Evolutionary conservation across 2,329 filamentous ascomycete genomes (phyloP).

Genomic region (Sclerotinia spermophila): DNA sequence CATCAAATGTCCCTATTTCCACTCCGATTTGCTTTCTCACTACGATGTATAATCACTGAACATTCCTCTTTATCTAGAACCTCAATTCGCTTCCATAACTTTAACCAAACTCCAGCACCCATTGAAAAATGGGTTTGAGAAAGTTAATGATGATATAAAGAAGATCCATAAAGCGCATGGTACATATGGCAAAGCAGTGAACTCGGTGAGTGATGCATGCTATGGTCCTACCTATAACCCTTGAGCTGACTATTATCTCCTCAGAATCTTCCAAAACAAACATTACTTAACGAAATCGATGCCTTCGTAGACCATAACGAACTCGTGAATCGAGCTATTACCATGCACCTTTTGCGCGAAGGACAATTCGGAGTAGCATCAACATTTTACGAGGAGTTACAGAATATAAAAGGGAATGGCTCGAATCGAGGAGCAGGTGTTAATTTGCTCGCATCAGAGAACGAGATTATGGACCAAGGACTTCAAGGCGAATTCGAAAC

Average conservation of each 20-base stretch:
- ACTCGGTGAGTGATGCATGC: constrained; percentile 56
- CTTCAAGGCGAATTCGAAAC: constrained; percentile 78
- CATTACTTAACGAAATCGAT: constrained; percentile 75
- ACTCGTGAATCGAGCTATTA: constrained; percentile 88
- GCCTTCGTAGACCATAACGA: constrained; percentile 70
- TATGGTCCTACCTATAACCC: background rate
- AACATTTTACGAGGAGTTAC: constrained; percentile 75
- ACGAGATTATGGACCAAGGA: constrained; percentile 41
- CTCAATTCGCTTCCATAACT: constrained; percentile 66
- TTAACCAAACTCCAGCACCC: constrained; percentile 84
- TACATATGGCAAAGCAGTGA: constrained; percentile 79
- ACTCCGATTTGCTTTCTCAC: background rate
- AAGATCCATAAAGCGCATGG: constrained; percentile 78
- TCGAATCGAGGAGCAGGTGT: constrained; percentile 34
- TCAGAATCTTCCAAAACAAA: constrained; percentile 45
- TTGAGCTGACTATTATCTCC: constrained; percentile 18
- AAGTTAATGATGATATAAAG: constrained; percentile 75
- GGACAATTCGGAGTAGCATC: constrained; percentile 87
- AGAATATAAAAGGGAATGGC: constrained; percentile 42
- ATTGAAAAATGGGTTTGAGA: constrained; percentile 75
- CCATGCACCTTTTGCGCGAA: constrained; percentile 93
- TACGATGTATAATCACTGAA: background rate
- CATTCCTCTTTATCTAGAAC: constrained; percentile 47
- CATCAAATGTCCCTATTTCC: constrained; percentile 16
- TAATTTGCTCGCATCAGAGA: background rate